Conservation (phyloP, 2,329 filamentous ascomycete genomes). For the Pezicula neosporulosa region DNA sequence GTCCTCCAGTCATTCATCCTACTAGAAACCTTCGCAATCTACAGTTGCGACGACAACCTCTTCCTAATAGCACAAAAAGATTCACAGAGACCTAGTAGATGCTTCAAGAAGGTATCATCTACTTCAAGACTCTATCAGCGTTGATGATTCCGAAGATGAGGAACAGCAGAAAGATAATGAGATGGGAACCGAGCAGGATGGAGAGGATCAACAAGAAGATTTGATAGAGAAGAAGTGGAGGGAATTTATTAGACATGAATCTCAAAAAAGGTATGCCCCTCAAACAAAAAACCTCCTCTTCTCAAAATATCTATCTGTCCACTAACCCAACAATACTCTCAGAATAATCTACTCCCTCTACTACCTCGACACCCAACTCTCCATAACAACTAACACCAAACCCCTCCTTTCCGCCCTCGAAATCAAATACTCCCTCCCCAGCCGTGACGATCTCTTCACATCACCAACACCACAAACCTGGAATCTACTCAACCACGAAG, state of each 20-base stretch:
- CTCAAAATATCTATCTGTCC: no score
- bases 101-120: neutral
- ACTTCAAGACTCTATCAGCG: neutral
- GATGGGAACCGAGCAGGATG: neutral
- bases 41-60: neutral
- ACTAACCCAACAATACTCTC: neutral
- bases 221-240: neutral
- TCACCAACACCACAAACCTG: neutral
- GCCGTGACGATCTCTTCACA: neutral
- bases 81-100: neutral
- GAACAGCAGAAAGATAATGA: neutral
- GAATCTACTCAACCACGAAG: neutral
- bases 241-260: neutral
- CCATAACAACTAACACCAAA: neutral
- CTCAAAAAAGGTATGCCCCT: conserved; percentile 1
- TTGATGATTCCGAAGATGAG: neutral
- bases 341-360: neutral
- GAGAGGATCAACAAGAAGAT: neutral
- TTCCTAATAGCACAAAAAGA: neutral
- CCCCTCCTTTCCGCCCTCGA: neutral
- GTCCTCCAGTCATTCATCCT: neutral
- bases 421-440: neutral
- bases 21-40: neutral
- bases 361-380: neutral
- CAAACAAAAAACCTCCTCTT: neutral